Evolutionary conservation across 768 basidiomycete genomes (phyloP).

Genomic region (Agaricus subrufescens): DNA sequence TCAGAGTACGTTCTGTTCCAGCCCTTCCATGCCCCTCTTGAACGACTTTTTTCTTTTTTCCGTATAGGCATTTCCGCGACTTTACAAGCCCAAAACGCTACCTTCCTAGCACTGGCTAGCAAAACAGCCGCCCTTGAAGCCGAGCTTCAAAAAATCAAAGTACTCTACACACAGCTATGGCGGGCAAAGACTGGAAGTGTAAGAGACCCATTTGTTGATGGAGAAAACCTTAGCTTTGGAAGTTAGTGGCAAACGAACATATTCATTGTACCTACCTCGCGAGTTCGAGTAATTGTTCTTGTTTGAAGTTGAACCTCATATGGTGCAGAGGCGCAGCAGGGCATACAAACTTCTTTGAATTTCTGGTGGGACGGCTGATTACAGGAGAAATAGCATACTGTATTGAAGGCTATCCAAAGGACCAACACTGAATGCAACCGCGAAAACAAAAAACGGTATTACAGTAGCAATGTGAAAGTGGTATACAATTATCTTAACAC

Average conservation of each 20-base stretch:
- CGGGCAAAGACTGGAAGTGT: slow-evolving; percentile 76
- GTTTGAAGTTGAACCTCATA: no score
- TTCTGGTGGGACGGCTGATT: neutral
- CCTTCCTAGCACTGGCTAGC: slow-evolving; percentile 71
- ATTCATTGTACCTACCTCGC: slow-evolving; percentile 22
- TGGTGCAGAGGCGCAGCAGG: no score
- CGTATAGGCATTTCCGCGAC: slow-evolving; percentile 64
- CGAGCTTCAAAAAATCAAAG: slow-evolving; percentile 74
- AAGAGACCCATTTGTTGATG: slow-evolving; percentile 72
- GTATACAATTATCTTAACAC: no score
- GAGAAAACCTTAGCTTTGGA: slow-evolving; percentile 39
- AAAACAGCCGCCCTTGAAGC: slow-evolving; percentile 71
- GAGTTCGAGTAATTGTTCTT: no score
- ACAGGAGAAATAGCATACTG: neutral
- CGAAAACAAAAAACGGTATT: no score
- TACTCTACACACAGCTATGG: slow-evolving; percentile 74
- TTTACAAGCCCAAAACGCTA: slow-evolving; percentile 74
- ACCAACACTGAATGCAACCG: no score
- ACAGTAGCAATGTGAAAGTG: no score
- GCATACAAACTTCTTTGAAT: neutral
- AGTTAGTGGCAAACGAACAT: slow-evolving; percentile 12
- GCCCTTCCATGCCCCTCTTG: slow-evolving; percentile 5
- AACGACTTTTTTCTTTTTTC: neutral
- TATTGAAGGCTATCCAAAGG: no score
- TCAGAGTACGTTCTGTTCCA: slow-evolving; percentile 46